A percentile compares a stretch with the other conserved stretches of the same genome.
Conservation (phyloP, 164 flowering plant species). For the Aristolochia californica region DNA sequence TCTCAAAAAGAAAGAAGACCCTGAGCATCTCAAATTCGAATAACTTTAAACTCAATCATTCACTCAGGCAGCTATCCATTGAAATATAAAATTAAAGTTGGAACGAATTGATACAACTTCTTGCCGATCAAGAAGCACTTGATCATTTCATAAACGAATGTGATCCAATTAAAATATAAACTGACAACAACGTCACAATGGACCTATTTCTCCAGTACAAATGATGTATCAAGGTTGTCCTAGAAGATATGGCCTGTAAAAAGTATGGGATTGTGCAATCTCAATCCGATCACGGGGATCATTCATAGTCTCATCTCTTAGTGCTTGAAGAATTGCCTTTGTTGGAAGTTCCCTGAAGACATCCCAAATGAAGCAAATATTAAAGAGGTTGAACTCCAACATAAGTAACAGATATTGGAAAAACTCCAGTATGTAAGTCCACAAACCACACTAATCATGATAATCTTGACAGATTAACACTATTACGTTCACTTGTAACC, state of each 20-base stretch:
- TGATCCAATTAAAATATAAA: neutral
- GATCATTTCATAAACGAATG: neutral
- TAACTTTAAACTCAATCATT: too few species aligned
- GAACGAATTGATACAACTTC: too few species aligned
- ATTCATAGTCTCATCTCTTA: conserved; percentile 81
- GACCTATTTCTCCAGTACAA: neutral
- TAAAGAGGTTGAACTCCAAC: neutral
- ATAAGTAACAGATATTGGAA: too few species aligned
- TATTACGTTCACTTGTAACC: too few species aligned
- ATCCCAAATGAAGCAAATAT: neutral
- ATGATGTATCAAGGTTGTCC: conserved; percentile 37
- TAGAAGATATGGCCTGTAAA: conserved; percentile 78
- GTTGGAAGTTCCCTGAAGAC: conserved; percentile 50
- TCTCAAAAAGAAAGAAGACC: too few species aligned
- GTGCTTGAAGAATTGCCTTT: conserved; percentile 66
- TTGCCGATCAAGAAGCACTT: neutral
- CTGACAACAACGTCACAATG: neutral
- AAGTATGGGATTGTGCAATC: conserved; percentile 72
- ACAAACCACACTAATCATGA: too few species aligned
- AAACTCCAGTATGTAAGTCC: too few species aligned
- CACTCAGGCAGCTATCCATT: too few species aligned
- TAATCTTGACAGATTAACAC: too few species aligned
- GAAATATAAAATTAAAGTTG: too few species aligned
- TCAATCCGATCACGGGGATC: conserved; percentile 92
- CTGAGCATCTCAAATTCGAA: neutral